Evolutionary conservation across 2,329 filamentous ascomycete species (phyloP).

Genomic region (Ceratocystis eucalypticola): DNA sequence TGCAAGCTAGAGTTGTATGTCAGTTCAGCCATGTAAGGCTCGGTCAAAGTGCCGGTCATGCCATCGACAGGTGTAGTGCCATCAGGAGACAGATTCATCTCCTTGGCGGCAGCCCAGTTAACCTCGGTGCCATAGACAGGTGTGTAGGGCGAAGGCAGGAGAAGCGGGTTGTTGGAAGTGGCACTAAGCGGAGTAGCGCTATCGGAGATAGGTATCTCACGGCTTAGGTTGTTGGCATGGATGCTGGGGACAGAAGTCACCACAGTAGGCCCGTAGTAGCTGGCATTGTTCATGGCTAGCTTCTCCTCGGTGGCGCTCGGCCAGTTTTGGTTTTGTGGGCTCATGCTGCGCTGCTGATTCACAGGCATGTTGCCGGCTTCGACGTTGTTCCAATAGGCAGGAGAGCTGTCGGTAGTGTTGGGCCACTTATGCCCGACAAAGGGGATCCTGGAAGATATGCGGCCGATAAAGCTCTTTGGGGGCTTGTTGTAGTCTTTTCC

Average conservation of each 20-base stretch:
- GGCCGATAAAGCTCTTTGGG: neutral
- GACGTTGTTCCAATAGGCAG: conserved; percentile 6
- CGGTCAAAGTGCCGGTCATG: neutral
- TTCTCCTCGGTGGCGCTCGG: conserved; percentile 8
- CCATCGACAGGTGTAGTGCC: neutral
- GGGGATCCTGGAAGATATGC: conserved; percentile 10
- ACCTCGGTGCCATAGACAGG: neutral
- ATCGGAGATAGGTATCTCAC: neutral
- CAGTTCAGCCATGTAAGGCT: conserved; percentile 15
- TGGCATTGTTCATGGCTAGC: neutral
- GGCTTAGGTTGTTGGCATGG: neutral
- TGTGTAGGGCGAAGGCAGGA: conserved; percentile 5
- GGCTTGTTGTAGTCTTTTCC: neutral
- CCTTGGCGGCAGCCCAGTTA: conserved; percentile 9
- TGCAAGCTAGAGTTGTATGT: conserved; percentile 12
- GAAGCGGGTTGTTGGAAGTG: neutral
- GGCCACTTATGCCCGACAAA: conserved; percentile 9
- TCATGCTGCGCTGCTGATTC: conserved; percentile 8
- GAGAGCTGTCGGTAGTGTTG: neutral
- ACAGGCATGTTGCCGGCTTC: conserved; percentile 10
- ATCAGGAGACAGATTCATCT: neutral
- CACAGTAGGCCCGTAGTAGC: neutral
- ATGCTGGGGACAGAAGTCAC: neutral
- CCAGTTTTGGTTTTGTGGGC: neutral
- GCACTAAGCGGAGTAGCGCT: neutral